These are phyloP conservation scores for Wickerhamiella vanderwaltii DNA, from an alignment of 805 yeast genomes.

Conservation along the genomic window DNA sequence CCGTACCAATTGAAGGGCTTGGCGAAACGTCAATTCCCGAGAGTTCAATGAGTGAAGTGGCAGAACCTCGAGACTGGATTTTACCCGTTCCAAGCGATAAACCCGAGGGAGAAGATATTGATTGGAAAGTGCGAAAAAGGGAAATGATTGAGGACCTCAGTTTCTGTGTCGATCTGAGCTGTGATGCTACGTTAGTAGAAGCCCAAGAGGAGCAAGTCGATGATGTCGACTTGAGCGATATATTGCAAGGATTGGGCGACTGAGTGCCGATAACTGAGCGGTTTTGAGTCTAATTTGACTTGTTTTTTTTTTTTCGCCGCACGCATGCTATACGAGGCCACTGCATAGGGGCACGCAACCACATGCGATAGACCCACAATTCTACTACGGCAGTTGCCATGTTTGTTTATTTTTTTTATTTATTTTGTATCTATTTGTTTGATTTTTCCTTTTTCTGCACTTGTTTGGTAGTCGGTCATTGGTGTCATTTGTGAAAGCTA, in stretches of 20 bases:
- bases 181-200: background rate
- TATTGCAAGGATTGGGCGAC: background rate
- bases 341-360: no score
- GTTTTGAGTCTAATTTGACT: no score
- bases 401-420: no score
- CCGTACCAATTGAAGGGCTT: background rate
- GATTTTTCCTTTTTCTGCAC: no score
- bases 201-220: background rate
- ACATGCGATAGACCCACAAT: no score
- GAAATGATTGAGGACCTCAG: constrained; percentile 8
- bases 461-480: no score
- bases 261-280: no score
- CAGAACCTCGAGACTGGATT: constrained; percentile 10
- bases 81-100: constrained; percentile 2
- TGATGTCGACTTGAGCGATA: constrained; percentile 2
- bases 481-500: no score
- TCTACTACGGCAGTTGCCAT: no score
- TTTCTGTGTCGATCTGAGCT: constrained; percentile 2
- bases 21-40: background rate
- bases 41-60: background rate
- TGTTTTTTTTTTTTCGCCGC: no score
- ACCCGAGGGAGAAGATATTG: background rate
- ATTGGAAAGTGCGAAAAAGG: background rate
- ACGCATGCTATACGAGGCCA: no score
- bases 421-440: no score